These are phyloP conservation scores for Papiliotrema laurentii DNA, from an alignment of 1,284 basidiomycete species.

Conservation along the genomic window DNA sequence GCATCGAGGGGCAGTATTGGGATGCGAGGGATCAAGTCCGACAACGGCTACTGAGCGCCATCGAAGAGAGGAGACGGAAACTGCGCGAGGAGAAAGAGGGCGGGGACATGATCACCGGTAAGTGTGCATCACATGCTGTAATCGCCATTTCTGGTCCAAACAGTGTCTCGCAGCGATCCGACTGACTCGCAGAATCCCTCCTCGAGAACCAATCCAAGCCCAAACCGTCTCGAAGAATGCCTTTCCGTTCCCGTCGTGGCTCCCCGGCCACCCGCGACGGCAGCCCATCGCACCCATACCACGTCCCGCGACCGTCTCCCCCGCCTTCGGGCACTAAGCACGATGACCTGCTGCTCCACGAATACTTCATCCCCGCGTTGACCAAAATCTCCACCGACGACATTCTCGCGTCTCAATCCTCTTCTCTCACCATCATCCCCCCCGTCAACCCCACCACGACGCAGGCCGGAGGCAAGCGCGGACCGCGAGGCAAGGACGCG, in stretches of 20 bases:
- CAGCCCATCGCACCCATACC: slow-evolving; percentile 6
- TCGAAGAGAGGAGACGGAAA: slow-evolving; percentile 52
- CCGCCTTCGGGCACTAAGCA: slow-evolving; percentile 20
- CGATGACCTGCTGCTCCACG: slow-evolving; percentile 36
- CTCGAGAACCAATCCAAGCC: slow-evolving; percentile 40
- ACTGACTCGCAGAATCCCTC: slow-evolving; percentile 29
- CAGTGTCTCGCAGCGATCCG: neutral
- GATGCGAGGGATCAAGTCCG: slow-evolving; percentile 46
- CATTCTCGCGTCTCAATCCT: slow-evolving; percentile 38
- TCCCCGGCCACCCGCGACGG: slow-evolving; percentile 11
- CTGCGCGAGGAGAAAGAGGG: slow-evolving; percentile 54
- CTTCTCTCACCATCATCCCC: slow-evolving; percentile 41
- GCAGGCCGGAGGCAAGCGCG: slow-evolving; percentile 32
- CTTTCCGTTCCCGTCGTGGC: slow-evolving; percentile 19
- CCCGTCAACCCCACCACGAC: slow-evolving; percentile 10
- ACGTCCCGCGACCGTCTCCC: neutral
- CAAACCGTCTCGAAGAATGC: slow-evolving; percentile 30
- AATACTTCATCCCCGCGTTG: slow-evolving; percentile 33
- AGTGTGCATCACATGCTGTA: slow-evolving; percentile 24
- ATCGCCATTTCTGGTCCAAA: neutral
- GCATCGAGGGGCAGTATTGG: slow-evolving; percentile 51
- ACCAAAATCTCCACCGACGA: slow-evolving; percentile 41
- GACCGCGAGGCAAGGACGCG: slow-evolving; percentile 33
- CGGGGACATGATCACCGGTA: slow-evolving; percentile 50
- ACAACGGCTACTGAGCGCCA: slow-evolving; percentile 48